Percentiles rank a stretch among this genome's conserved stretches.
These are phyloP conservation scores for Inga leiocalycina DNA, from an alignment of 306 rosid genomes.

Conservation along the genomic window DNA sequence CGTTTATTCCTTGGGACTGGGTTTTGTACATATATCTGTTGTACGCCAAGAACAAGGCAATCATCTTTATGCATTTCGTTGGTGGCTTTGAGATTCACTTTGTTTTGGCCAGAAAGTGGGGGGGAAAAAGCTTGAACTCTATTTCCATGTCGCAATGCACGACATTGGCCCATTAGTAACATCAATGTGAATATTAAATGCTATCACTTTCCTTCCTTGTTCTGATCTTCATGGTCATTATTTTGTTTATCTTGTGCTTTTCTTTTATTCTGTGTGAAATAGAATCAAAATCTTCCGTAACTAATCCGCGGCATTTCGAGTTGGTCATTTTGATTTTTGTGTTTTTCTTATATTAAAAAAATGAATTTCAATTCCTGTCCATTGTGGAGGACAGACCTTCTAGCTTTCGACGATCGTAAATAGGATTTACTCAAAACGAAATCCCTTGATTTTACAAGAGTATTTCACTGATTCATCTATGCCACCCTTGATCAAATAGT, in stretches of 20 bases:
- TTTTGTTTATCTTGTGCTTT: not conserved
- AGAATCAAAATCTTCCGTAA: not conserved
- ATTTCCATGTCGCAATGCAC: not conserved
- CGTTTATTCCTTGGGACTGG: not conserved
- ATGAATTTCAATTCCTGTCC: not conserved
- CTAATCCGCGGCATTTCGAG: not conserved
- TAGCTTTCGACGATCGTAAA: not conserved
- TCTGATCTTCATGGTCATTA: not conserved
- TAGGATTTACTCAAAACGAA: not conserved
- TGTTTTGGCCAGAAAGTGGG: not conserved
- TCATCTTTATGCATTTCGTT: not conserved
- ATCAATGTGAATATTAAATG: not conserved
- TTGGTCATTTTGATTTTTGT: not conserved
- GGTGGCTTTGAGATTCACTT: not conserved
- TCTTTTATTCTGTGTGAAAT: not conserved
- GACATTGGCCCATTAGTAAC: not conserved
- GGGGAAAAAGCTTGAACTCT: not conserved
- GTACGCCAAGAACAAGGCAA: not conserved
- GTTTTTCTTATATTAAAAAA: not conserved
- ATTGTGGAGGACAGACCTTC: not conserved
- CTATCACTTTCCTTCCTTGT: not conserved
- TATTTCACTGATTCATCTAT: not conserved
- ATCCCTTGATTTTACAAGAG: not conserved
- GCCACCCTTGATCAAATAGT: not conserved
- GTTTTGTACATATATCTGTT: not conserved